phyloP scores from a whole-genome alignment of 2,329 filamentous ascomycete species.

The Fusarium chuoi region DNA sequence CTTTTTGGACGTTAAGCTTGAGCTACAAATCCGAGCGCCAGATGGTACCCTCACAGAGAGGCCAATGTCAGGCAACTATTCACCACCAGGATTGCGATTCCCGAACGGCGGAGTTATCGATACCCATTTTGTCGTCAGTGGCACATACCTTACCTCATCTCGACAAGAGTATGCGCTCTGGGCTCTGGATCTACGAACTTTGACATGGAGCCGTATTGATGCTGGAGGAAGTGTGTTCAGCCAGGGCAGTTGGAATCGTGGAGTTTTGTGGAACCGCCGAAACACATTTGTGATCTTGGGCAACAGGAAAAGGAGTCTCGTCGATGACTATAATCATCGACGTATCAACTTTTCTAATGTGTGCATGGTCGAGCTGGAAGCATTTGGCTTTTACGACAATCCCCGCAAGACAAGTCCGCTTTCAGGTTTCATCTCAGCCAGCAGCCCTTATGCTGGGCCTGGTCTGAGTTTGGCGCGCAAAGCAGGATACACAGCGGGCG shows the following conservation, averaged over 20 bases:
- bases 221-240: slow-evolving; percentile 94
- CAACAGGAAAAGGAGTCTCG: slow-evolving; percentile 90
- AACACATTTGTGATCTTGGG: slow-evolving; percentile 97
- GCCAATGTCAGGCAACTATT: slow-evolving; percentile 86
- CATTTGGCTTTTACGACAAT: slow-evolving; percentile 97
- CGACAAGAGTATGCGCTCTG: slow-evolving; percentile 98
- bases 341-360: slow-evolving; percentile 98
- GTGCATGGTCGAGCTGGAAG: slow-evolving; percentile 96
- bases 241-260: slow-evolving; percentile 97
- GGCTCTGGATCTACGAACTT: slow-evolving; percentile 87
- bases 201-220: slow-evolving; percentile 96
- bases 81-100: slow-evolving; percentile 91
- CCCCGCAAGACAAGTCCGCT: slow-evolving; percentile 81
- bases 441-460: slow-evolving; percentile 71
- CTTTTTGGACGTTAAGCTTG: slow-evolving; percentile 95
- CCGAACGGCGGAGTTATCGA: slow-evolving; percentile 96
- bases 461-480: slow-evolving; percentile 68
- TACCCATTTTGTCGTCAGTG: slow-evolving; percentile 95
- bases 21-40: slow-evolving; percentile 86
- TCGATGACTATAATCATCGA: slow-evolving; percentile 98
- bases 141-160: slow-evolving; percentile 95
- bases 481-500: slow-evolving; percentile 75
- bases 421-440: slow-evolving; percentile 86
- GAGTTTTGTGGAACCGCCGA: slow-evolving; percentile 89
- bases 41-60: slow-evolving; percentile 88